These are phyloP conservation scores for Zygoascus ofunaensis DNA, from an alignment of 805 yeast genomes.

Conservation along the genomic window DNA sequence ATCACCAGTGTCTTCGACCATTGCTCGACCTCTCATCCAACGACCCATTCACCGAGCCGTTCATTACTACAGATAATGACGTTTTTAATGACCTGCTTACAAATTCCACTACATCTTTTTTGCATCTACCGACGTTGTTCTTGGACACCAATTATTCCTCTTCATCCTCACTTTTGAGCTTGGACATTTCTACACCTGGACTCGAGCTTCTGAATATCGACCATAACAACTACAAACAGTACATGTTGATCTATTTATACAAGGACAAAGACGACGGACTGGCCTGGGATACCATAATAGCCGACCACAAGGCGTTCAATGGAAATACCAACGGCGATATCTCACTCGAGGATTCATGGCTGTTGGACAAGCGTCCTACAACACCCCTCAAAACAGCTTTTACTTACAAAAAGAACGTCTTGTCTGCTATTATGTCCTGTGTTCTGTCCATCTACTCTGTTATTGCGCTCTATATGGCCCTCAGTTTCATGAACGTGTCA, in stretches of 20 bases:
- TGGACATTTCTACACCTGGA: not conserved
- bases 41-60: not conserved
- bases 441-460: slow-evolving; percentile 25
- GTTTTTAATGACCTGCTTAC: not conserved
- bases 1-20: not conserved
- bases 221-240: not conserved
- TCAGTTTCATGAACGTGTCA: slow-evolving; percentile 35
- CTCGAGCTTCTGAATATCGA: not conserved
- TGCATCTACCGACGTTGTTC: not conserved
- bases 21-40: not conserved
- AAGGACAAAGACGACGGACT: slow-evolving; percentile 1
- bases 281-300: slow-evolving; percentile 3
- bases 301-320: not conserved
- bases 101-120: not conserved
- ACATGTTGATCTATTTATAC: slow-evolving; percentile 1
- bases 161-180: too few species aligned
- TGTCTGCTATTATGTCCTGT: slow-evolving; percentile 4
- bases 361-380: not conserved
- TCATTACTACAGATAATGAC: not conserved
- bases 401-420: not conserved
- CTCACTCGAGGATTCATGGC: not conserved
- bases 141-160: not conserved
- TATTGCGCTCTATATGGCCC: slow-evolving; percentile 27
- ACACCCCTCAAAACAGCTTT: not conserved
- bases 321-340: not conserved